Base-by-base conservation (phyloP, 2,329 filamentous ascomycete genomes). In the Fonsecaea erecta region DNA sequence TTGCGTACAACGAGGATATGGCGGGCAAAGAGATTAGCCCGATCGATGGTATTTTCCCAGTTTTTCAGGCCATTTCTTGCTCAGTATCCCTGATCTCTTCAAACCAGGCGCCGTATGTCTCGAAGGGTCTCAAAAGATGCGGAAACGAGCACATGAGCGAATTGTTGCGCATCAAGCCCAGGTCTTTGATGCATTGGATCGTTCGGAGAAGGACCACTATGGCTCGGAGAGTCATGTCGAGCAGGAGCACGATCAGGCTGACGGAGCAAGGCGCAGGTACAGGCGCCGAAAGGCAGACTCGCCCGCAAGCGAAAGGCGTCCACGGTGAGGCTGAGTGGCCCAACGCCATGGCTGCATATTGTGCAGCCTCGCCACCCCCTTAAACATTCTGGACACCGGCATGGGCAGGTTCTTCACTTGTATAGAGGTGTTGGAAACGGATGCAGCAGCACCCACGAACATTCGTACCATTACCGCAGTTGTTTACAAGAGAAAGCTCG, bases 181-280 rank as follows among this genome's bases (percentile, higher is more conserved):
- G 16, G 18, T 12, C 1, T 11, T 21, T 12, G 21, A 18, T 24
- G 18, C 18, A 24, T 48, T 24, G 4, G 21, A 14, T 24, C 21
- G 18, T 24, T 24, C 43, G 2, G 8, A 18, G 18, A 48, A 4
- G 18, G 18, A 24, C 3, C 6, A 12, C n/a, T 1, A 48, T 24
- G 3, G 21, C 24, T 24, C 9, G 11, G 18, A 24, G 21, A 11
- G 18, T 12, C 51, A 37, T 24, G 16, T n/a, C 18, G 21, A 59
- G 51, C 18, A 51, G 59, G 11, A 28, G 26, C 59, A 37, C 28
- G 48, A 55, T 40, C 14, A 34, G 46, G 26, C 32, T 55, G 32
- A 24, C 30, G 21, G 37, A 40, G 37, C 16, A 5, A 40, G 37
- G 37, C 35, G 32, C 52, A 55, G 24, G 21, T 7, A 28, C 28